A percentile compares a stretch with the other conserved stretches of the same genome.
These are phyloP conservation scores for Hanseniaspora thailandica DNA, from an alignment of 805 yeast species.

Conservation along the genomic window DNA sequence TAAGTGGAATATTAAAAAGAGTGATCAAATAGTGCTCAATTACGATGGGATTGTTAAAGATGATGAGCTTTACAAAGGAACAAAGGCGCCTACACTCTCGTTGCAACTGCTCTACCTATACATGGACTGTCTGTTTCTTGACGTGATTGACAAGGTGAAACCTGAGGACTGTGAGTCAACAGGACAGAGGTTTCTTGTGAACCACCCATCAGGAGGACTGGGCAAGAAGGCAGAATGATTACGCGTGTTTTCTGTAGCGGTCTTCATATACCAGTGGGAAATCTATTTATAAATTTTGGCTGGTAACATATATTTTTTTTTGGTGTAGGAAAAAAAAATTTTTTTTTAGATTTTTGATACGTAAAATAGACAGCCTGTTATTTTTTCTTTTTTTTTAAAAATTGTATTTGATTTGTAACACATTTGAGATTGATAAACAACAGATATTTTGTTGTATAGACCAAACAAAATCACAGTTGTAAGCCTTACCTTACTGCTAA, in stretches of 20 bases:
- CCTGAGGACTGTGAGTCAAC: slow-evolving; percentile 46
- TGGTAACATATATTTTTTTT: too few relatives aligned
- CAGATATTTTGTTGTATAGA: background rate
- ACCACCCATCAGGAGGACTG: slow-evolving; percentile 89
- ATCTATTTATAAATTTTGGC: too few relatives aligned
- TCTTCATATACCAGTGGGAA: too few relatives aligned
- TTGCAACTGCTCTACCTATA: slow-evolving; percentile 64
- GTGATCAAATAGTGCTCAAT: slow-evolving; percentile 31
- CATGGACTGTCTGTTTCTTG: slow-evolving; percentile 68
- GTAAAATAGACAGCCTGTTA: background rate
- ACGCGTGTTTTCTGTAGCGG: background rate
- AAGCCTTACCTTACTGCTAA: too few relatives aligned
- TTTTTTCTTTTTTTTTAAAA: background rate
- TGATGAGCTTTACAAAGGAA: slow-evolving; percentile 48
- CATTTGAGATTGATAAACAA: background rate
- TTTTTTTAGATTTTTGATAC: background rate
- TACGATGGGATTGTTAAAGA: slow-evolving; percentile 36
- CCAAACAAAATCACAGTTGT: background rate
- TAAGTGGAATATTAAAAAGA: background rate
- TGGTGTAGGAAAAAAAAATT: too few relatives aligned
- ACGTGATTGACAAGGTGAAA: slow-evolving; percentile 51
- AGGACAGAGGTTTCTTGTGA: slow-evolving; percentile 46
- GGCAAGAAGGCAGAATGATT: slow-evolving; percentile 37
- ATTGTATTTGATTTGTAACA: background rate
- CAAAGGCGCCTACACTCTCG: slow-evolving; percentile 80